Evolutionary conservation across 805 yeast species (phyloP).

Genomic region (Sugiyamaella valdiviana): DNA sequence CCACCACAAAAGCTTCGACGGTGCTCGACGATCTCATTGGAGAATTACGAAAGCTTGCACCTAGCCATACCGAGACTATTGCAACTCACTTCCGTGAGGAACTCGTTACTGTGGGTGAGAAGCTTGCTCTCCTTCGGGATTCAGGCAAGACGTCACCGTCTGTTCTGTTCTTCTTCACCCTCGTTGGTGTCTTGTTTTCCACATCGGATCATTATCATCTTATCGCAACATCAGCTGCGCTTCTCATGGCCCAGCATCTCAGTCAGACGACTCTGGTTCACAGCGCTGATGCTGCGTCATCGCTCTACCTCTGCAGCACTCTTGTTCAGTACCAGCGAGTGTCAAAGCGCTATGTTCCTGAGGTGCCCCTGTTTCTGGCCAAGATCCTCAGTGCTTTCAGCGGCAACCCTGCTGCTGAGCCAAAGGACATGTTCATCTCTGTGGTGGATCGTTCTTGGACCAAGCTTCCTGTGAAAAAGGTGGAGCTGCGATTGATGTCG

Average conservation of each 20-base stretch:
- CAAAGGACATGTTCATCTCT: not conserved
- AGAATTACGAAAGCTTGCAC: conserved; percentile 50
- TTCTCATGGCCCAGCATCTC: conserved; percentile 66
- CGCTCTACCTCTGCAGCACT: conserved; percentile 60
- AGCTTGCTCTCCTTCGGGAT: conserved; percentile 14
- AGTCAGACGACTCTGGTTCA: conserved; percentile 43
- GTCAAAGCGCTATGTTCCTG: conserved; percentile 80
- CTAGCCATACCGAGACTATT: conserved; percentile 56
- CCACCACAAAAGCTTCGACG: not conserved
- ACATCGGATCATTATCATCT: conserved; percentile 95
- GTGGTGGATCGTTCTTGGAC: not conserved
- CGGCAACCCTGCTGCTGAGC: not conserved
- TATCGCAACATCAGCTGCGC: conserved; percentile 75
- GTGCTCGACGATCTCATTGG: conserved; percentile 24
- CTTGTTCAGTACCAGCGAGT: conserved; percentile 67
- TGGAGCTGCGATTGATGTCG: not conserved
- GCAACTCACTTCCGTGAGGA: conserved; percentile 57
- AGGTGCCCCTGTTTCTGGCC: conserved; percentile 46
- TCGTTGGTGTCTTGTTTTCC: conserved; percentile 76
- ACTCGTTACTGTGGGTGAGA: conserved; percentile 38
- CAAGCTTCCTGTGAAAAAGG: not conserved
- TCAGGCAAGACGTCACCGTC: conserved; percentile 23
- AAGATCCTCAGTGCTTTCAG: conserved; percentile 7
- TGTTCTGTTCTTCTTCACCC: conserved; percentile 61
- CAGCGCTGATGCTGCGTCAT: conserved; percentile 45